These are phyloP conservation scores for Fusarium fracticaudum DNA, from an alignment of 2,329 filamentous ascomycete species.

Conservation along the genomic window DNA sequence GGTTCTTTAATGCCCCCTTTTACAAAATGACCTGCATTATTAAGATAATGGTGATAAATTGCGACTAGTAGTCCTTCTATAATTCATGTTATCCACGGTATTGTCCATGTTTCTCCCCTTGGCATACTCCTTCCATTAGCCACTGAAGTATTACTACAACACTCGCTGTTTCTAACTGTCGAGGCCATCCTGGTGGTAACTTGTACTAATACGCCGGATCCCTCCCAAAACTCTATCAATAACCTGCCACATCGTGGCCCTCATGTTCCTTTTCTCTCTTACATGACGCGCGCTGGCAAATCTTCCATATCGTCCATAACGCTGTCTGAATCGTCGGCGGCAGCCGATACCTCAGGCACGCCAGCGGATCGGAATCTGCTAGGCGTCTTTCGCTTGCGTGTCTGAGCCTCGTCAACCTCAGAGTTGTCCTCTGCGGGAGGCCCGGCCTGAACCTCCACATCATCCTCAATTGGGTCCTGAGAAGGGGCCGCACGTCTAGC, in stretches of 20 bases:
- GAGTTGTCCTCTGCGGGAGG: conserved; percentile 35
- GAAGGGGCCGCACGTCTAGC: conserved; percentile 38
- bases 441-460: conserved; percentile 17
- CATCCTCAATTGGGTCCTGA: conserved; percentile 48
- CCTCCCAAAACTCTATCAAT: neutral
- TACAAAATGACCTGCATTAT: neutral
- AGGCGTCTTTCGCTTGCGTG: conserved; percentile 43
- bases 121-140: neutral
- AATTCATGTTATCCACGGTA: neutral
- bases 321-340: conserved; percentile 45
- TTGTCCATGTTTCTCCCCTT: neutral
- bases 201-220: conserved; percentile 17
- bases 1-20: neutral
- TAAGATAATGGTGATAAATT: neutral
- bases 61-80: neutral
- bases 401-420: conserved; percentile 41
- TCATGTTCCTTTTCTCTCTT: neutral
- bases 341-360: conserved; percentile 10
- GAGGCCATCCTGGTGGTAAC: conserved; percentile 9
- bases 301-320: conserved; percentile 58
- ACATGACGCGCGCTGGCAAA: conserved; percentile 48
- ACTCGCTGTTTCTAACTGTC: conserved; percentile 10
- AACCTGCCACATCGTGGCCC: neutral
- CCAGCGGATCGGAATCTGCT: conserved; percentile 42
- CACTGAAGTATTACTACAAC: conserved; percentile 11